A percentile compares a stretch with the other conserved stretches of the same genome.
Conservation (phyloP, 2,329 filamentous ascomycete species). For the Botrytis paeoniae region DNA sequence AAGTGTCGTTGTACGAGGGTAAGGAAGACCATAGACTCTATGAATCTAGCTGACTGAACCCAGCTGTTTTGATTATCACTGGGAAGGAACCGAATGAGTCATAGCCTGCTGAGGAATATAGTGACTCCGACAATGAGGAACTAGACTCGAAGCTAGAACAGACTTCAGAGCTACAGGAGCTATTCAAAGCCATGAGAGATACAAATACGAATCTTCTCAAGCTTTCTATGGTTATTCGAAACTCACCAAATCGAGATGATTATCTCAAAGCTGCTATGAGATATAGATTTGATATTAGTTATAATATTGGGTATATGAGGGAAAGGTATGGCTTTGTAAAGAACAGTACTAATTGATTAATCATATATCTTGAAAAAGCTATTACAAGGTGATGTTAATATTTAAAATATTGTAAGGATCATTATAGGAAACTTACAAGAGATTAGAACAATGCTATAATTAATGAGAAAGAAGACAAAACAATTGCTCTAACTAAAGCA, state of each 20-base stretch:
- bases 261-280: constrained; percentile 32
- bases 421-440: constrained; percentile 28
- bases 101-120: constrained; percentile 24
- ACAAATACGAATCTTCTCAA: constrained; percentile 30
- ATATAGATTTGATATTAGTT: constrained; percentile 22
- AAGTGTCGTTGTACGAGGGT: constrained; percentile 27
- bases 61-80: constrained; percentile 27
- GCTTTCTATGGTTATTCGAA: constrained; percentile 31
- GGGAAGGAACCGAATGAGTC: constrained; percentile 24
- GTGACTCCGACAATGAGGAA: constrained; percentile 25
- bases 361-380: constrained; percentile 34
- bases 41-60: background rate
- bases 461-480: constrained; percentile 16
- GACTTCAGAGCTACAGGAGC: constrained; percentile 30
- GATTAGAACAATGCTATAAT: constrained; percentile 22
- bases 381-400: constrained; percentile 37
- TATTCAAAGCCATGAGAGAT: constrained; percentile 26
- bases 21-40: background rate
- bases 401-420: constrained; percentile 36
- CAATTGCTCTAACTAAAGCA: constrained; percentile 29
- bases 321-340: constrained; percentile 28
- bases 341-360: constrained; percentile 26
- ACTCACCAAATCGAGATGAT: constrained; percentile 29
- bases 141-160: background rate
- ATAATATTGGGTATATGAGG: constrained; percentile 30